These are phyloP conservation scores for Boletus rufocinnamomeus DNA, from an alignment of 768 basidiomycete genomes.

Conservation along the genomic window DNA sequence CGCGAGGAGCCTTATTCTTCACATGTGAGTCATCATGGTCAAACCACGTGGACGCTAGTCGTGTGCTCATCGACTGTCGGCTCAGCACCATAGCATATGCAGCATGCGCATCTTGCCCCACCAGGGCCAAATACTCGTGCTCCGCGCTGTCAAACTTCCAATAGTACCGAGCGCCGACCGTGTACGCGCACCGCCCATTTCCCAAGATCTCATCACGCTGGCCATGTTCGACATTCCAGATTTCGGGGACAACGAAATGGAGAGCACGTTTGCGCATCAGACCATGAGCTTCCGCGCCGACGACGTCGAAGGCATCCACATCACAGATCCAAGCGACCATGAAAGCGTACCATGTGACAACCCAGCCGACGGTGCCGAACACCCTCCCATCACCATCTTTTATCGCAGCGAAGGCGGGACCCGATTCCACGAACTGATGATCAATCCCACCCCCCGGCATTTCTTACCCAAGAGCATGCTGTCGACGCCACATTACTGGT, in stretches of 20 bases:
- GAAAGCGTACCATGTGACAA: slow-evolving; percentile 22
- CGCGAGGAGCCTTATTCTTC: slow-evolving; percentile 33
- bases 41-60: too few species aligned
- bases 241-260: slow-evolving; percentile 32
- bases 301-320: slow-evolving; percentile 38
- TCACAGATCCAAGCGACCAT: slow-evolving; percentile 32
- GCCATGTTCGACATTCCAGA: slow-evolving; percentile 35
- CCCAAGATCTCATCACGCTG: slow-evolving; percentile 33
- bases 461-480: slow-evolving; percentile 27
- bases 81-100: slow-evolving; percentile 50
- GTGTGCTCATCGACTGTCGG: slow-evolving; percentile 12
- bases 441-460: slow-evolving; percentile 29
- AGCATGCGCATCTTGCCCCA: slow-evolving; percentile 53
- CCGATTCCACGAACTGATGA: slow-evolving; percentile 31
- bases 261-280: slow-evolving; percentile 28
- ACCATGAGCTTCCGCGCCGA: slow-evolving; percentile 34
- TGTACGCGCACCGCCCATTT: slow-evolving; percentile 17
- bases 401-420: slow-evolving; percentile 33
- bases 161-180: not conserved
- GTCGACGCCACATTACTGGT: slow-evolving; percentile 31
- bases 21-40: slow-evolving; percentile 18
- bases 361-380: slow-evolving; percentile 24
- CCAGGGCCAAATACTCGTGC: slow-evolving; percentile 53
- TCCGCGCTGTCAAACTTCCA: slow-evolving; percentile 42
- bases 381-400: slow-evolving; percentile 37